Evolutionary conservation across 768 basidiomycete genomes (phyloP), one percentile per base, ranked within the genome.

Genomic region (Amanita rimosa): DNA sequence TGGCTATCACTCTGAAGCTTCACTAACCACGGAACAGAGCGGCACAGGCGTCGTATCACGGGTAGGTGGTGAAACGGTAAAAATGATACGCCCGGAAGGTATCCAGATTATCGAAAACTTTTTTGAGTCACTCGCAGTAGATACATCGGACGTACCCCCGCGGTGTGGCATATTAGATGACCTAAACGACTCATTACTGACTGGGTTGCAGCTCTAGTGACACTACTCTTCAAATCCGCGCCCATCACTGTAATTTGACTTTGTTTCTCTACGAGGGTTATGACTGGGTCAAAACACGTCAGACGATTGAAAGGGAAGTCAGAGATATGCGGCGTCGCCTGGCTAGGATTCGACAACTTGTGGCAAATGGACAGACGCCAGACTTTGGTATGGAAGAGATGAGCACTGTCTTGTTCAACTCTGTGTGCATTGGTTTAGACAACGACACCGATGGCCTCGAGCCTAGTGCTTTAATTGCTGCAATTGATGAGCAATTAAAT

Each of bases 221-320:
- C 27, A 74, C 75, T 6, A 68, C 61, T 21, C 52, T 81, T n/a
- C 73, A 67, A 24, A 57, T 85, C 49, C 72, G 79, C 21, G 56
- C 89, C 4, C 69, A 74, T 37, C 65, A 85, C 37, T 79, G 77
- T 47, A 74, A 86, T 54, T 62, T 86, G 42, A 74, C 74, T 1
- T 57, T 97, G 19, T 74, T 82, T 45, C 72, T 99, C 3, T 88
- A 96, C 59, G 90, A 93, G 49, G 96, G 96, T 1, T 99, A 93
- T 57, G 96, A 99, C 60, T 99, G 96, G 94, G 64, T 60, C 1
- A 73, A 73, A 42, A 99, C 96, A 3, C 81, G 95, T 27, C 83
- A 75, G 64, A 77, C 77, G 2, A 92, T 99, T 48, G 89, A 94
- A 60, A 81, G 87, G 33, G 85, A 92, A 62, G 77, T 91, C 40